phyloP scores from a whole-genome alignment of 208 protist genomes.

The Leptomonas pyrrhocoris region DNA sequence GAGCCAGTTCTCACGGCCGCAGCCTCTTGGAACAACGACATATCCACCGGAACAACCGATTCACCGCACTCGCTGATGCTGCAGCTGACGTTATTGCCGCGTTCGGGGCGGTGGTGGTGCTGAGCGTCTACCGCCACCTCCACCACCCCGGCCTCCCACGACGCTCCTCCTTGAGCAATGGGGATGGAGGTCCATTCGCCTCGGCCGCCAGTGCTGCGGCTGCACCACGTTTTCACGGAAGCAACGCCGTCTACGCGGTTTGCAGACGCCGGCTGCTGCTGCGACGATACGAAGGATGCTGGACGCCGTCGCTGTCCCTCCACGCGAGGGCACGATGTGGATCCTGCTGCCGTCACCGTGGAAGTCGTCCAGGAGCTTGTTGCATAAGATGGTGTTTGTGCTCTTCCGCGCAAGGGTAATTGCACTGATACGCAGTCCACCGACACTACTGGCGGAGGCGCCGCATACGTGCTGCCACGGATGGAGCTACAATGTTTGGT shows the following conservation, averaged over 20 bases:
- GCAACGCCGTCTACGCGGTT: background rate
- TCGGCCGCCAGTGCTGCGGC: background rate
- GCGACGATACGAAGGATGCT: too few relatives aligned
- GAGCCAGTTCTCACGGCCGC: too few relatives aligned
- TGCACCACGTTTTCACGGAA: background rate
- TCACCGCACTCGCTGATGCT: too few relatives aligned
- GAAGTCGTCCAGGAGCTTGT: background rate
- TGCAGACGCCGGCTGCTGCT: background rate
- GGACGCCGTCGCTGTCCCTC: background rate
- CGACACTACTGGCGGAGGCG: slow-evolving; percentile 3
- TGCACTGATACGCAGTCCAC: slow-evolving; percentile 33
- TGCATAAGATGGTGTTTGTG: background rate
- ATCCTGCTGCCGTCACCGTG: background rate
- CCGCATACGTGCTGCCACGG: too few relatives aligned
- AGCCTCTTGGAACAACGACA: too few relatives aligned
- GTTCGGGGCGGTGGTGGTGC: background rate
- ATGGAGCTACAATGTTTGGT: too few relatives aligned
- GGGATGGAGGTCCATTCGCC: background rate
- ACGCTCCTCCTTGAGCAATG: background rate
- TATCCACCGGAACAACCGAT: too few relatives aligned
- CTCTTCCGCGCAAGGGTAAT: slow-evolving; percentile 18
- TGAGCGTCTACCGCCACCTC: slow-evolving; percentile 9
- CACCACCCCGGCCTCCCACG: background rate
- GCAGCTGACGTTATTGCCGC: background rate
- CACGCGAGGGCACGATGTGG: background rate